phyloP scores from a whole-genome alignment of 768 basidiomycete genomes.

The Chlorophyllum brunneum region DNA sequence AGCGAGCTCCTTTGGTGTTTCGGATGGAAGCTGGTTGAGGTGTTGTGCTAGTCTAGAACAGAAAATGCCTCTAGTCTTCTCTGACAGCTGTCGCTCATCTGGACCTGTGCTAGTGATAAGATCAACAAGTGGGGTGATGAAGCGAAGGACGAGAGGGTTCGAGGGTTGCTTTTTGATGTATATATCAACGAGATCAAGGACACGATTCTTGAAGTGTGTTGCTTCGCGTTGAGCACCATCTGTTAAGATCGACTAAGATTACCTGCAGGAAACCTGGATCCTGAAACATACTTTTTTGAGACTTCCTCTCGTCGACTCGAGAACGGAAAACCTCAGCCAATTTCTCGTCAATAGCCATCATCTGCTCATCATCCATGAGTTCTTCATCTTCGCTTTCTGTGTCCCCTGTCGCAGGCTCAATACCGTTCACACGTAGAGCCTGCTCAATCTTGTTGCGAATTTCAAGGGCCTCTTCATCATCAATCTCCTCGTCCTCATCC shows the following conservation, averaged over 20 bases:
- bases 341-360: slow-evolving; percentile 94
- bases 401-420: slow-evolving; percentile 53
- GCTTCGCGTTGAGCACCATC: slow-evolving; percentile 79
- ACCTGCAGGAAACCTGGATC: not conserved
- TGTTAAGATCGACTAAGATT: slow-evolving; percentile 18
- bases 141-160: slow-evolving; percentile 62
- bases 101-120: slow-evolving; percentile 60
- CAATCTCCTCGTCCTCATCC: slow-evolving; percentile 45
- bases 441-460: slow-evolving; percentile 67
- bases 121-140: slow-evolving; percentile 75
- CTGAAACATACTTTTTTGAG: slow-evolving; percentile 54
- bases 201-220: slow-evolving; percentile 93
- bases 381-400: slow-evolving; percentile 62
- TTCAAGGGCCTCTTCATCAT: slow-evolving; percentile 35
- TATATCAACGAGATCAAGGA: slow-evolving; percentile 90
- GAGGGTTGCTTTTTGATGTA: slow-evolving; percentile 75
- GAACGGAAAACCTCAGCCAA: slow-evolving; percentile 83
- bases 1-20: slow-evolving; percentile 40
- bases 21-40: slow-evolving; percentile 59
- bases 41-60: slow-evolving; percentile 64
- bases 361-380: slow-evolving; percentile 93
- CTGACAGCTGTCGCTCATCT: slow-evolving; percentile 85
- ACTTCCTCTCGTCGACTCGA: slow-evolving; percentile 55
- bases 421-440: slow-evolving; percentile 55
- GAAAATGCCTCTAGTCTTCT: slow-evolving; percentile 82